Conservation (phyloP, 1,284 basidiomycete species). For the Rhizoctonia solani region DNA sequence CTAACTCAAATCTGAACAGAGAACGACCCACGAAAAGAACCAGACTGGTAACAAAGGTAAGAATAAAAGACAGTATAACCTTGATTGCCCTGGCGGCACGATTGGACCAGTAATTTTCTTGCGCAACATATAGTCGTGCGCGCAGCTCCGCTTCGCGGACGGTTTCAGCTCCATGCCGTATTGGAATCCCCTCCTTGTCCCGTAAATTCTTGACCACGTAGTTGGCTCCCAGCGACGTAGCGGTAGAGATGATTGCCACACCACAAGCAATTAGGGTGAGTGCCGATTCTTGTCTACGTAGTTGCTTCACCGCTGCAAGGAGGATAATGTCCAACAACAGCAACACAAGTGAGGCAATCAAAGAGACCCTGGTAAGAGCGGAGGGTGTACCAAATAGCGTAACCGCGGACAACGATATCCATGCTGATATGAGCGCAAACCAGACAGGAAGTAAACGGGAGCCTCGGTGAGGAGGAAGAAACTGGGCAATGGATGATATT, state of each 20-base stretch:
- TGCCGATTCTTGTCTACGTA: conserved; percentile 33
- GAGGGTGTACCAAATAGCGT: conserved; percentile 34
- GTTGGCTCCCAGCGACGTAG: conserved; percentile 28
- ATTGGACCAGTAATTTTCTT: conserved; percentile 32
- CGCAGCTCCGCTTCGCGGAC: conserved; percentile 28
- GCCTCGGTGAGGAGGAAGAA: conserved; percentile 31
- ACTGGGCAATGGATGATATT: conserved; percentile 16
- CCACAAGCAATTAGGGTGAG: conserved; percentile 31
- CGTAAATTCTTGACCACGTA: conserved; percentile 28
- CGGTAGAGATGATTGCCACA: conserved; percentile 20
- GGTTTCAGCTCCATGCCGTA: conserved; percentile 21
- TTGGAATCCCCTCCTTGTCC: conserved; percentile 20
- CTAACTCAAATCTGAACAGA: background rate
- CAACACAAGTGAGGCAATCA: conserved; percentile 26
- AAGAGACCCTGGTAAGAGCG: conserved; percentile 28
- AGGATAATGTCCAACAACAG: conserved; percentile 31
- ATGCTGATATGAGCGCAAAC: conserved; percentile 31
- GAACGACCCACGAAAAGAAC: conserved; percentile 23
- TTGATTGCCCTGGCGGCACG: conserved; percentile 28
- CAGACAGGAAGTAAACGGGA: conserved; percentile 34
- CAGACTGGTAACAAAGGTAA: conserved; percentile 16
- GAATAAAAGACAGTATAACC: conserved; percentile 23
- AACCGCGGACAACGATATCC: conserved; percentile 29
- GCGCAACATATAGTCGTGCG: conserved; percentile 20
- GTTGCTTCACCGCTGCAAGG: conserved; percentile 20